These are phyloP conservation scores for Taphrina deformans DNA, from an alignment of 1,139 yeast species.

Conservation along the genomic window DNA sequence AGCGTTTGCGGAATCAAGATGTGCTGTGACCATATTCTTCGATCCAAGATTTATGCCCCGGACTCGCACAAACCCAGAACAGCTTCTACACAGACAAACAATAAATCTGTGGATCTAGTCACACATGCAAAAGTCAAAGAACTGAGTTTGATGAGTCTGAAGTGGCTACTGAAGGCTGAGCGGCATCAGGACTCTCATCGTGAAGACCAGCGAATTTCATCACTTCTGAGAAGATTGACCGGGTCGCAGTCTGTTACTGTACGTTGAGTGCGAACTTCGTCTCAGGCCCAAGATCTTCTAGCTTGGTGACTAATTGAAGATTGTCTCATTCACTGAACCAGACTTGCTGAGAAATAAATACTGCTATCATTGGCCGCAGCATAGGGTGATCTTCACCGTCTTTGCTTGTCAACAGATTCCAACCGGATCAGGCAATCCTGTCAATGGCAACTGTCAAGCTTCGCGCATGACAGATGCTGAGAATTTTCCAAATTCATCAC, in stretches of 20 bases:
- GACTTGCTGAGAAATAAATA: too few species aligned
- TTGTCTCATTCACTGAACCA: too few species aligned
- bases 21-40: slow-evolving; percentile 13
- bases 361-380: too few species aligned
- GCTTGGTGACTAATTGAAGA: too few species aligned
- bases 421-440: too few species aligned
- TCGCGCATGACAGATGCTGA: too few species aligned
- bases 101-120: not conserved
- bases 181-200: not conserved
- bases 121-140: not conserved
- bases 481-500: too few species aligned
- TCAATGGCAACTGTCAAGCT: too few species aligned
- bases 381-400: too few species aligned
- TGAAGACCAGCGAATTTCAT: not conserved
- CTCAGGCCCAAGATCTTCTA: too few species aligned
- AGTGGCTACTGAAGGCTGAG: not conserved
- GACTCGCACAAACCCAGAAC: not conserved
- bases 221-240: not conserved
- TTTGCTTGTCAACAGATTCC: too few species aligned
- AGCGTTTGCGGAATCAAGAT: slow-evolving; percentile 72
- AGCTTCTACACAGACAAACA: not conserved
- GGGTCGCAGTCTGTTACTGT: not conserved
- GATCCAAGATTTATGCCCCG: not conserved
- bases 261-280: too few species aligned
- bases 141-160: not conserved